A percentile compares a stretch with the other conserved stretches of the same genome.
phyloP scores from a whole-genome alignment of 345 rosid genomes.

The Aquilaria sinensis region DNA sequence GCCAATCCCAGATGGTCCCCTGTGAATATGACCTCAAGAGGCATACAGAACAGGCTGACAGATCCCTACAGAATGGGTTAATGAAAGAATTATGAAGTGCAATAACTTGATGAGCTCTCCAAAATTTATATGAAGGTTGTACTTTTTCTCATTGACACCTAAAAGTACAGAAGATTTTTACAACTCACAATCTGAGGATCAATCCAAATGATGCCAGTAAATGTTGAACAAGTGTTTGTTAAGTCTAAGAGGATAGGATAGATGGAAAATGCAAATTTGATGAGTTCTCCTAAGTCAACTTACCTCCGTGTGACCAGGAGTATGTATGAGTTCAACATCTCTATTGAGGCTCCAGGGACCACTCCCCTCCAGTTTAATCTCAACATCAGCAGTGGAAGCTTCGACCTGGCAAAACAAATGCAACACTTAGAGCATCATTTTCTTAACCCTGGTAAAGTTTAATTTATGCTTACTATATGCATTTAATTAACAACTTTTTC shows the following conservation, averaged over 20 bases:
- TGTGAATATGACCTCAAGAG: conserved; percentile 25
- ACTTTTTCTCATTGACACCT: background rate
- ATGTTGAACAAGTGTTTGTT: background rate
- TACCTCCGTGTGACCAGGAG: conserved; percentile 55
- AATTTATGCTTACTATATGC: background rate
- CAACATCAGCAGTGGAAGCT: conserved; percentile 40
- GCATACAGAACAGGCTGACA: conserved; percentile 28
- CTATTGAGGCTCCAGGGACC: conserved; percentile 53
- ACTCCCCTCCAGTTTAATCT: conserved; percentile 53
- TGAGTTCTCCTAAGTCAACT: conserved; percentile 12
- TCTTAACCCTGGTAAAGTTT: background rate
- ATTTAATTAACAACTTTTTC: background rate
- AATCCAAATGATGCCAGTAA: background rate
- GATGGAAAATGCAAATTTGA: background rate
- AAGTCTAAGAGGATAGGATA: background rate
- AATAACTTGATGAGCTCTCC: background rate
- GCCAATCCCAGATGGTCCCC: conserved; percentile 34
- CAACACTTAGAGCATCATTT: background rate
- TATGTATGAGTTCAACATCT: conserved; percentile 45
- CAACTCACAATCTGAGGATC: too few relatives aligned
- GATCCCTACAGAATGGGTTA: conserved; percentile 24
- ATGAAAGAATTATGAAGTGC: background rate
- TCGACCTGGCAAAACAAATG: conserved; percentile 31
- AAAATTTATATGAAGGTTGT: background rate
- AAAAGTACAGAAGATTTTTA: background rate